Evolutionary conservation across 352 stramenopile species (phyloP).

Genomic region (Thalassiosira hispida): DNA sequence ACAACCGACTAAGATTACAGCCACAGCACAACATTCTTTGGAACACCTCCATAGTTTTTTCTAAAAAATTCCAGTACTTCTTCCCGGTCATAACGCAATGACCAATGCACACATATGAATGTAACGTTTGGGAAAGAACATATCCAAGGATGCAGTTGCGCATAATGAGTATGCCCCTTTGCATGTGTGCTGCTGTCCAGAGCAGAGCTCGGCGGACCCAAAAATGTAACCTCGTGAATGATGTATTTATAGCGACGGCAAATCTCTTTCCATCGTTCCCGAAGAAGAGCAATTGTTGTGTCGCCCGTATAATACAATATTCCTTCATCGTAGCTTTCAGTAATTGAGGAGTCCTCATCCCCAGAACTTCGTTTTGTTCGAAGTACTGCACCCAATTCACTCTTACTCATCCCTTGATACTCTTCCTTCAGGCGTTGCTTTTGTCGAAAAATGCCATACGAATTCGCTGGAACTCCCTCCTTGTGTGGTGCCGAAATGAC

Average conservation of each 20-base stretch:
- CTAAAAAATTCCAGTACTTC: slow-evolving; percentile 66
- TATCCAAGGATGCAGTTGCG: slow-evolving; percentile 71
- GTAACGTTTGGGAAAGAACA: slow-evolving; percentile 59
- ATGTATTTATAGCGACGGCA: slow-evolving; percentile 60
- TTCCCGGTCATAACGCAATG: slow-evolving; percentile 51
- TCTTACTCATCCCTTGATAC: slow-evolving; percentile 56
- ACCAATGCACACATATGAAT: slow-evolving; percentile 73
- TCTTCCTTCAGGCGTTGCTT: slow-evolving; percentile 61
- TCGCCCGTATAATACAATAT: slow-evolving; percentile 72
- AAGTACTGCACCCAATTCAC: slow-evolving; percentile 54
- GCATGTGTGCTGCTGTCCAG: slow-evolving; percentile 42
- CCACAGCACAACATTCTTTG: slow-evolving; percentile 72
- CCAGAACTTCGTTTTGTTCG: slow-evolving; percentile 16
- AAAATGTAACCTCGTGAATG: slow-evolving; percentile 72
- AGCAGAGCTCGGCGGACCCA: slow-evolving; percentile 50
- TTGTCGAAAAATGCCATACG: slow-evolving; percentile 64
- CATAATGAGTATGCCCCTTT: slow-evolving; percentile 75
- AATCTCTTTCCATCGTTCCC: slow-evolving; percentile 57
- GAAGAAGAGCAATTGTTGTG: slow-evolving; percentile 66
- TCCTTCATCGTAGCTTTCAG: slow-evolving; percentile 62
- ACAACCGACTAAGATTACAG: too few relatives aligned
- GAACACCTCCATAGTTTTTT: slow-evolving; percentile 63
- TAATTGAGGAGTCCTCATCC: slow-evolving; percentile 37
- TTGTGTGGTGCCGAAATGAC: slow-evolving; percentile 69
- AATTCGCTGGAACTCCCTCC: slow-evolving; percentile 55